Conservation (phyloP, 139 green algal genomes). For the Raphidocelis subcapitata region DNA sequence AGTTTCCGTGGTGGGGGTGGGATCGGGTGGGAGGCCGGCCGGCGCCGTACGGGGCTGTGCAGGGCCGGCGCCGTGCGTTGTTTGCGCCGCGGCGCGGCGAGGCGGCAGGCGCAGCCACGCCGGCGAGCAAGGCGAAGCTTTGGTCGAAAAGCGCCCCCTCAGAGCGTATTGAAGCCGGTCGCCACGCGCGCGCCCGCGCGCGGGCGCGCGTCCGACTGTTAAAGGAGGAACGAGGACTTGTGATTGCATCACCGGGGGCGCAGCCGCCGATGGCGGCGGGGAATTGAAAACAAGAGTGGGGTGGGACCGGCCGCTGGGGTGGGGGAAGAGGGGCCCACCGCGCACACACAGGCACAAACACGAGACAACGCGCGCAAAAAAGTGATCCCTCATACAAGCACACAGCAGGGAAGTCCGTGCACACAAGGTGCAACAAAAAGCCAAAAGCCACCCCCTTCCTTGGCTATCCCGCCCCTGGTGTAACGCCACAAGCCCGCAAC, state of each 20-base stretch:
- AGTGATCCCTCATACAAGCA: background rate
- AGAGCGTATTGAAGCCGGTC: no score
- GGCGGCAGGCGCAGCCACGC: background rate
- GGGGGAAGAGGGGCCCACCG: no score
- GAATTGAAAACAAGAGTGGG: slow-evolving; percentile 1
- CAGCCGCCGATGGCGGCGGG: background rate
- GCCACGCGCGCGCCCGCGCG: no score
- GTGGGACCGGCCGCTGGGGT: no score
- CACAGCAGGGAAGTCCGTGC: background rate
- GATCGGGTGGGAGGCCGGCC: no score
- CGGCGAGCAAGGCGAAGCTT: background rate
- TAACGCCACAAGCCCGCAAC: background rate
- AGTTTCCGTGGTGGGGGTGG: background rate
- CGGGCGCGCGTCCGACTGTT: background rate
- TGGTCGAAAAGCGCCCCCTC: no score
- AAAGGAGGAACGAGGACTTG: no score
- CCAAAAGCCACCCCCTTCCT: background rate
- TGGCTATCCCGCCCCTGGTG: no score
- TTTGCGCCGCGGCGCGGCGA: no score
- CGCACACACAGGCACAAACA: no score
- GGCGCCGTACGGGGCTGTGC: no score
- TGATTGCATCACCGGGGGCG: background rate
- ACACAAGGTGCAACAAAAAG: background rate
- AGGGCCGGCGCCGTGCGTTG: no score
- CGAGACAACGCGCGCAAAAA: background rate